Conservation (phyloP, 371 early-diverging fungal species). For the Apophysomyces sp. region DNA sequence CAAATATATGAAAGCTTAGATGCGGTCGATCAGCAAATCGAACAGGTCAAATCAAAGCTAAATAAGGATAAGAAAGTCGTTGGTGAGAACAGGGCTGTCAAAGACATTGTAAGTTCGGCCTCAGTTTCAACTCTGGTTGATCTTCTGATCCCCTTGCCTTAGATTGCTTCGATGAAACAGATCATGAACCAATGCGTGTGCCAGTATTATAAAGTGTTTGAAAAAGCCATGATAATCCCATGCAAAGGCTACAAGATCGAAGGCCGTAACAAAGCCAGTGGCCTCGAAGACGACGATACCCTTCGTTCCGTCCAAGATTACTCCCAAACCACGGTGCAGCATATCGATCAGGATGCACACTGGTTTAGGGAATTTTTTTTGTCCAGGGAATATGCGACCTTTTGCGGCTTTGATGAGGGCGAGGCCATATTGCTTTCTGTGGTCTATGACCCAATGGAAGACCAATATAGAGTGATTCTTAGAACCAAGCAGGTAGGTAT, state of each 20-base stretch:
- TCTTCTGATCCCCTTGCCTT: background rate
- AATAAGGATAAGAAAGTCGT: constrained; percentile 6
- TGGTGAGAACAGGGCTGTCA: constrained; percentile 11
- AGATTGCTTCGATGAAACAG: constrained; percentile 19
- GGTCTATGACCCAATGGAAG: constrained; percentile 9
- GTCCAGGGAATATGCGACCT: background rate
- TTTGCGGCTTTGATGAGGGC: constrained; percentile 2
- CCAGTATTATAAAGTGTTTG: constrained; percentile 34
- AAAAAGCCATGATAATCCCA: constrained; percentile 39
- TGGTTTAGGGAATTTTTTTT: constrained; percentile 32
- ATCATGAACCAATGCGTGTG: constrained; percentile 34
- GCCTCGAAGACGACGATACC: background rate
- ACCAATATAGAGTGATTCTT: constrained; percentile 25
- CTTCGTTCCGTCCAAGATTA: constrained; percentile 2
- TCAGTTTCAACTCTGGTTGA: background rate
- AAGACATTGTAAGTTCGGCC: constrained; percentile 26
- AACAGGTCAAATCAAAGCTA: background rate
- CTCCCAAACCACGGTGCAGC: constrained; percentile 17
- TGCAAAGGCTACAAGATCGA: constrained; percentile 36
- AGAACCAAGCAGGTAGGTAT: constrained; percentile 19
- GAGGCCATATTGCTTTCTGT: constrained; percentile 20
- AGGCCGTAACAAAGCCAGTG: constrained; percentile 21
- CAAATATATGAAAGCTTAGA: constrained; percentile 7
- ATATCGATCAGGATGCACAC: constrained; percentile 27
- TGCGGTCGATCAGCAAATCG: constrained; percentile 9